A percentile compares a stretch with the other conserved stretches of the same genome.
Evolutionary conservation across 1,139 yeast species (phyloP).

Genomic region (Pichia inconspicua): DNA sequence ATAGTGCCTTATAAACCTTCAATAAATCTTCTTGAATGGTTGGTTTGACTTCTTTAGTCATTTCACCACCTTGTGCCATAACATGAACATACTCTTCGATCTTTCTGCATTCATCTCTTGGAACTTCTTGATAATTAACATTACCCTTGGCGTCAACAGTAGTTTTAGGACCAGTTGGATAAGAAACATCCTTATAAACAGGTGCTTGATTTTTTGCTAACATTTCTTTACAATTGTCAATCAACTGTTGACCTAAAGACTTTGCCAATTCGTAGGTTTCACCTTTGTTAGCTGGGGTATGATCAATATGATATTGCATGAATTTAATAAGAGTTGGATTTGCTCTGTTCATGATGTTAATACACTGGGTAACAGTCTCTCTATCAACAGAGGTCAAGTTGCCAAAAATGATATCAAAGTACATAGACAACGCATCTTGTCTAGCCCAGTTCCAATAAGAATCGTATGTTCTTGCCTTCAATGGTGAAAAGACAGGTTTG

Average conservation of each 20-base stretch:
- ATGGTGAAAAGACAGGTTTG: constrained; percentile 79
- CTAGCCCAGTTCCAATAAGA: constrained; percentile 99
- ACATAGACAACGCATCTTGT: constrained; percentile 90
- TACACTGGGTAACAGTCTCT: constrained; percentile 93
- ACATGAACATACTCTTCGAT: constrained; percentile 92
- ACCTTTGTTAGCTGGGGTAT: constrained; percentile 83
- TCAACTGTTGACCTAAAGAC: constrained; percentile 82
- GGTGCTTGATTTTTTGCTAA: constrained; percentile 53
- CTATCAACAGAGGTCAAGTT: constrained; percentile 83
- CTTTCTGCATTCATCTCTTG: constrained; percentile 87
- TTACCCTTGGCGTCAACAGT: constrained; percentile 82
- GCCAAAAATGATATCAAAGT: constrained; percentile 93
- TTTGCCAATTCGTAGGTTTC: constrained; percentile 84
- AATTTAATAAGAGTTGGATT: constrained; percentile 89
- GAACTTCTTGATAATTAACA: constrained; percentile 72
- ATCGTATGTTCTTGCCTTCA: constrained; percentile 93
- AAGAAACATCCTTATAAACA: constrained; percentile 88
- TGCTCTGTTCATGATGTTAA: constrained; percentile 95
- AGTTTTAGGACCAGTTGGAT: constrained; percentile 94
- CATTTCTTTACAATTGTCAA: constrained; percentile 91
- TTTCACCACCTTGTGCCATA: constrained; percentile 92
- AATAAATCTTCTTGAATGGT: constrained; percentile 80
- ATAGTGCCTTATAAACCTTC: constrained; percentile 72
- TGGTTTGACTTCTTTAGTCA: constrained; percentile 63
- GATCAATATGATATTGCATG: constrained; percentile 96